Conservation (phyloP, 2,329 filamentous ascomycete species). For the Lachnellula arida region DNA sequence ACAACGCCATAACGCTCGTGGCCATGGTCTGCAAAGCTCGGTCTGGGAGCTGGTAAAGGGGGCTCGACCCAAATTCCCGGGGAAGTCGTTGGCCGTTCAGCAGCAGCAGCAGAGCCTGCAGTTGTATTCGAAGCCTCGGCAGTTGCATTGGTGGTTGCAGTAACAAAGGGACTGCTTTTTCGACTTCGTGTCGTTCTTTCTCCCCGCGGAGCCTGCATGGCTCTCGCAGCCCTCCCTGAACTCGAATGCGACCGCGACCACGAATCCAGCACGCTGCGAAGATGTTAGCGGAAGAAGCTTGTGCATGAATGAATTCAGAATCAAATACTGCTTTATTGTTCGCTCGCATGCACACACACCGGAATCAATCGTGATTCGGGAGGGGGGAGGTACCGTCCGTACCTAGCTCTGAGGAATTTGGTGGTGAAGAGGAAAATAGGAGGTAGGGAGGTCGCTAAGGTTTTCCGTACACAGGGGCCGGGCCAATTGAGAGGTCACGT, state of each 20-base stretch:
- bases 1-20: conserved; percentile 71
- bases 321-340: conserved; percentile 22
- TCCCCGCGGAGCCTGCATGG: conserved; percentile 5
- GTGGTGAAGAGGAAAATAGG: no score
- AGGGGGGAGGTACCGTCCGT: background rate
- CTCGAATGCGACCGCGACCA: conserved; percentile 10
- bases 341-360: conserved; percentile 15
- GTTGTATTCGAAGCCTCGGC: conserved; percentile 4
- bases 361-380: conserved; percentile 11
- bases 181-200: conserved; percentile 28
- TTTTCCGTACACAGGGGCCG: no score
- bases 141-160: conserved; percentile 12
- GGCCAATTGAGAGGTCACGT: no score
- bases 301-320: conserved; percentile 1
- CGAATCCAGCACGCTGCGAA: conserved; percentile 10
- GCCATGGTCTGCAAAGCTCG: conserved; percentile 73
- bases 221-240: conserved; percentile 2
- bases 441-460: no score
- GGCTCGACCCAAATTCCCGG: conserved; percentile 53
- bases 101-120: conserved; percentile 9
- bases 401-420: no score
- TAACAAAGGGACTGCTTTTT: conserved; percentile 25
- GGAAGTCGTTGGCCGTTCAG: conserved; percentile 22
- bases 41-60: conserved; percentile 44
- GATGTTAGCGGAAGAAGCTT: conserved; percentile 19